phyloP scores from a whole-genome alignment of 2,329 filamentous ascomycete genomes.

The Xylaria sp. region DNA sequence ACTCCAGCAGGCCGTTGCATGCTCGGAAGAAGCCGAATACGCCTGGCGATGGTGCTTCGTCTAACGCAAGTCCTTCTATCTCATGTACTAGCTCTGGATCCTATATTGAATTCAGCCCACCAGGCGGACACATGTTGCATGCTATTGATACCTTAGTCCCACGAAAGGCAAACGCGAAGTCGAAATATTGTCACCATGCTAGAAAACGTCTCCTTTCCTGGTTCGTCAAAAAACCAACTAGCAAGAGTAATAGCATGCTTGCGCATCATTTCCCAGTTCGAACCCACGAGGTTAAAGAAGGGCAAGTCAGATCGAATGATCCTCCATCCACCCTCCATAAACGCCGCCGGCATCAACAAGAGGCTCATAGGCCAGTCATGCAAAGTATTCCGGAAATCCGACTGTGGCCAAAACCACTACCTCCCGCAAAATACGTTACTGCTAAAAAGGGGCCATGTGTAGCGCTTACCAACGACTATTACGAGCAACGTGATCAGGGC shows the following conservation, averaged over 20 bases:
- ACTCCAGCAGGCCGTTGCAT: slow-evolving; percentile 1
- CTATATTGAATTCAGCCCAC: slow-evolving; percentile 36
- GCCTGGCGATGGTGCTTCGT: slow-evolving; percentile 23
- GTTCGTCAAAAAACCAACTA: slow-evolving; percentile 33
- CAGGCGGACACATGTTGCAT: slow-evolving; percentile 22
- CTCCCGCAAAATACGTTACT: slow-evolving; percentile 19
- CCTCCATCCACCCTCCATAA: slow-evolving; percentile 16
- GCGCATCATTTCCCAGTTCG: slow-evolving; percentile 13
- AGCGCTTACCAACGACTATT: slow-evolving; percentile 13
- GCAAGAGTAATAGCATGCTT: background rate
- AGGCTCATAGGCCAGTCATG: slow-evolving; percentile 16
- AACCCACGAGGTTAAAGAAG: slow-evolving; percentile 23
- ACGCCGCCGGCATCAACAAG: slow-evolving; percentile 13
- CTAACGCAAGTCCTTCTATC: slow-evolving; percentile 13
- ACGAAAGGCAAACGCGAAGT: slow-evolving; percentile 22
- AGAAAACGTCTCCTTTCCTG: slow-evolving; percentile 36
- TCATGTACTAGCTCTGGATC: slow-evolving; percentile 33
- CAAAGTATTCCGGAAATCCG: slow-evolving; percentile 23
- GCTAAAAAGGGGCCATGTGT: slow-evolving; percentile 24
- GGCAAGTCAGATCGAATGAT: slow-evolving; percentile 18
- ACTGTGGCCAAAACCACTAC: slow-evolving; percentile 8
- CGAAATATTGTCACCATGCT: slow-evolving; percentile 21
- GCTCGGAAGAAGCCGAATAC: slow-evolving; percentile 25
- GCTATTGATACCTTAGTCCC: slow-evolving; percentile 26
- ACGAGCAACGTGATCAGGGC: slow-evolving; percentile 19